These are phyloP conservation scores for Aurinia saxatilis DNA, from an alignment of 345 rosid genomes.

Conservation along the genomic window DNA sequence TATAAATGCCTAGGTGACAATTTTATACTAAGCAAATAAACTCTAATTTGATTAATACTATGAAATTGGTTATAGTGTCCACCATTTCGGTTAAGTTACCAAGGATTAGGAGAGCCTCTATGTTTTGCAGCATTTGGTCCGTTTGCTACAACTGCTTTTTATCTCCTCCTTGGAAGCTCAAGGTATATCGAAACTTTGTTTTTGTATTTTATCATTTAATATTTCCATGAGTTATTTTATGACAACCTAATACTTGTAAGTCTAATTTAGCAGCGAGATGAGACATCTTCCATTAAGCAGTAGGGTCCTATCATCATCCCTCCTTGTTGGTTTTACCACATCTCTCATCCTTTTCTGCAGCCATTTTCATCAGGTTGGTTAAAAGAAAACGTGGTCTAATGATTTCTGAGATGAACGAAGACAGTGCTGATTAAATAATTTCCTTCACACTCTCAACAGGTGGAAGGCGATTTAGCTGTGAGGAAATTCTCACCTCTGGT, in stretches of 20 bases:
- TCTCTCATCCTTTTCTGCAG: slow-evolving; percentile 86
- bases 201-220: neutral
- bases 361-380: slow-evolving; percentile 81
- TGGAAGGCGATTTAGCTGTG: slow-evolving; percentile 63
- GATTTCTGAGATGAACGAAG: neutral
- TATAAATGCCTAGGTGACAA: neutral
- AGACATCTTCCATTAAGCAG: slow-evolving; percentile 40
- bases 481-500: slow-evolving; percentile 91
- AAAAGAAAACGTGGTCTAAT: neutral
- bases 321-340: slow-evolving; percentile 81
- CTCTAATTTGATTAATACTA: neutral
- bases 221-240: neutral
- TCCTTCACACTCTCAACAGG: slow-evolving; percentile 29
- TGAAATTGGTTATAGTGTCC: slow-evolving; percentile 54
- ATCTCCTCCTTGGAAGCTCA: slow-evolving; percentile 50
- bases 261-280: slow-evolving; percentile 37
- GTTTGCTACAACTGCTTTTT: slow-evolving; percentile 87
- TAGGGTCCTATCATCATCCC: slow-evolving; percentile 51
- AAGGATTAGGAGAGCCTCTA: slow-evolving; percentile 89
- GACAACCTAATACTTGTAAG: neutral
- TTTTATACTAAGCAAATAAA: neutral
- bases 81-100: slow-evolving; percentile 87
- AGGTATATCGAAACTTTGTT: slow-evolving; percentile 33
- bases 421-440: neutral
- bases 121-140: slow-evolving; percentile 94